Base-by-base conservation (phyloP, 306 rosid species). In the Cucurbita maxima region DNA sequence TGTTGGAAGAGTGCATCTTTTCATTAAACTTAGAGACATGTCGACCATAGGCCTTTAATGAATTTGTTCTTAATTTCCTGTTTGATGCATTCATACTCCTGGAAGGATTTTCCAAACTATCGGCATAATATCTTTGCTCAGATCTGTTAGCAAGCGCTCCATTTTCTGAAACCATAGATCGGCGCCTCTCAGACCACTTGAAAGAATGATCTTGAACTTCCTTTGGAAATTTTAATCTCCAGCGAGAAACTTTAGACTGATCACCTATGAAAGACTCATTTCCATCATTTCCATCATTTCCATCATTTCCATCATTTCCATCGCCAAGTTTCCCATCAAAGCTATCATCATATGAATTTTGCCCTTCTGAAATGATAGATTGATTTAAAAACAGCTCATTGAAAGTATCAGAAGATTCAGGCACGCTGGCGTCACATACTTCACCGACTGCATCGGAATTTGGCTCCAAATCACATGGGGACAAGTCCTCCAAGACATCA, bases 161-260 rank as follows among this genome's bases (percentile, higher is more conserved):
- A 84, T 72, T 78, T 71, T 94, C 96, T 57, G 90, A 81, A 84
- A 80, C 82, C 68, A 86, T 76, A 78, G 73, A 79, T 37, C 70
- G 83, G 76, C 85, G 83, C 75, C 90, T 81, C 82, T 89, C 97
- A 52, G 91, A 76, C 97, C 97, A 88, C 88, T 88, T 89, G 80
- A 82, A 75, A 66, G 90, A 82, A 75, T 77, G 71, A 75, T 89
- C 96, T 45, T 84, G 99, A 85, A 70, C 82, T 76, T 91, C 96
- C 77, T 88, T 87, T 83, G 81, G 76, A 71, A 75, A 76, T 84
- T 89, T 87, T 68, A 30, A 81, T 81, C 84, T 91, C 75, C 84
- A 77, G 53, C 84, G 85, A 61, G 96, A 83, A 77, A 71, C 75
- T 72, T 75, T 87, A 76, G 91, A 81, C 71, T 90, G 86, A 77